Conservation (phyloP, 345 rosid species). For the Raphanus raphanistrum region DNA sequence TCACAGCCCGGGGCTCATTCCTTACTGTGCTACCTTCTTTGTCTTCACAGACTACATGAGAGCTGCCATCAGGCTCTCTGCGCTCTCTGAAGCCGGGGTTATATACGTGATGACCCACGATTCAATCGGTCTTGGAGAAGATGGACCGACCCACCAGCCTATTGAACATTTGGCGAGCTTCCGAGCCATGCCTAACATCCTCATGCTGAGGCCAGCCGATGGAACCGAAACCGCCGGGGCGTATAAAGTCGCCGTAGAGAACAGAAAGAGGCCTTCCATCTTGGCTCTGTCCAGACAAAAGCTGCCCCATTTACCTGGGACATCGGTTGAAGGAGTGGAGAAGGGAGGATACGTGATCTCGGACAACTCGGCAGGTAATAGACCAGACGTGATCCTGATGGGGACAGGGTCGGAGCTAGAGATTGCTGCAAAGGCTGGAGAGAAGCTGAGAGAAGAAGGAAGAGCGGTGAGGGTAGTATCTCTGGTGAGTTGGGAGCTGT, state of each 20-base stretch:
- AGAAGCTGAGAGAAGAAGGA: slow-evolving; percentile 79
- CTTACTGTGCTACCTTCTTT: slow-evolving; percentile 98
- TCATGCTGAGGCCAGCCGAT: slow-evolving; percentile 95
- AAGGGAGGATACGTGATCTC: slow-evolving; percentile 86
- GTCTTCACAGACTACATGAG: slow-evolving; percentile 99
- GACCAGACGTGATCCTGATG: slow-evolving; percentile 76
- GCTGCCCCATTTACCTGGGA: slow-evolving; percentile 75
- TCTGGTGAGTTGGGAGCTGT: slow-evolving; percentile 84
- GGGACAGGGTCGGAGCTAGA: slow-evolving; percentile 93
- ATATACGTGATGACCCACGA: too few relatives aligned
- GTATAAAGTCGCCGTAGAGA: slow-evolving; percentile 69
- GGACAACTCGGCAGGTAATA: slow-evolving; percentile 79
- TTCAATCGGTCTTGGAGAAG: slow-evolving; percentile 20
- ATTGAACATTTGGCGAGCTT: slow-evolving; percentile 93
- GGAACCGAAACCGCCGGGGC: slow-evolving; percentile 94
- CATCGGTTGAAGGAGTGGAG: slow-evolving; percentile 77
- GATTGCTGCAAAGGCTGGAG: slow-evolving; percentile 77
- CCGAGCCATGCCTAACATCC: slow-evolving; percentile 93
- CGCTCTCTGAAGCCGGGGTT: slow-evolving; percentile 47
- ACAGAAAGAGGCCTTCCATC: slow-evolving; percentile 76
- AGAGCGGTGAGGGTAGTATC: slow-evolving; percentile 87
- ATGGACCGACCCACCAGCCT: slow-evolving; percentile 97
- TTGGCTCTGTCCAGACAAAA: slow-evolving; percentile 89
- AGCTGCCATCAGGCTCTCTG: slow-evolving; percentile 93
- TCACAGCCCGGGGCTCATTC: slow-evolving; percentile 87